Conservation (phyloP, 2,329 filamentous ascomycete species). For the Epicoccum nigrum region DNA sequence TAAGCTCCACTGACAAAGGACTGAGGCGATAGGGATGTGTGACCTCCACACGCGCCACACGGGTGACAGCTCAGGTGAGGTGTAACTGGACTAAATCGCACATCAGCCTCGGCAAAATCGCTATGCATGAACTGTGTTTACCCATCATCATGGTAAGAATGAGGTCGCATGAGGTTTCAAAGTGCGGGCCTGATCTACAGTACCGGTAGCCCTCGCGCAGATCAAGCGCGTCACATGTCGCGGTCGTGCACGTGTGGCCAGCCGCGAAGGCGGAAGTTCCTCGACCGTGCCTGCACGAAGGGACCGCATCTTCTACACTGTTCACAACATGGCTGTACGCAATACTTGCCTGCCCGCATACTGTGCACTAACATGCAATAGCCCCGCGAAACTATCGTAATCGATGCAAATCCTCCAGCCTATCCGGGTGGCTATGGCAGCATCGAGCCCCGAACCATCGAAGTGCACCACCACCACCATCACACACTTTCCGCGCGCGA, state of each 20-base stretch:
- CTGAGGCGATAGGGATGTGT: constrained; percentile 1
- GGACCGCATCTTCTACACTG: background rate
- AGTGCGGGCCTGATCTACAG: background rate
- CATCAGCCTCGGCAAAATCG: background rate
- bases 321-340: constrained; percentile 12
- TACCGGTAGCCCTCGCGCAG: too few species aligned
- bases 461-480: constrained; percentile 31
- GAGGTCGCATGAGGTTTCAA: background rate
- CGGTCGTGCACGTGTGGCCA: background rate
- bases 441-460: constrained; percentile 15
- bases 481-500: constrained; percentile 17
- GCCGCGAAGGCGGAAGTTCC: background rate
- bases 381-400: constrained; percentile 15
- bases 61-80: background rate
- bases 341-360: background rate
- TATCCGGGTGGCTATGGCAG: constrained; percentile 31
- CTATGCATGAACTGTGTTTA: background rate
- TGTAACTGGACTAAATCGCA: background rate
- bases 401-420: constrained; percentile 26
- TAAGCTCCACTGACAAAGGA: constrained; percentile 3
- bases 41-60: constrained; percentile 3
- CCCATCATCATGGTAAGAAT: background rate
- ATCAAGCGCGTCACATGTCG: background rate
- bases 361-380: background rate
- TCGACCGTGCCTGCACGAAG: background rate